Conservation (phyloP, 768 basidiomycete species). For the Coprinellus aureogranulatus region DNA sequence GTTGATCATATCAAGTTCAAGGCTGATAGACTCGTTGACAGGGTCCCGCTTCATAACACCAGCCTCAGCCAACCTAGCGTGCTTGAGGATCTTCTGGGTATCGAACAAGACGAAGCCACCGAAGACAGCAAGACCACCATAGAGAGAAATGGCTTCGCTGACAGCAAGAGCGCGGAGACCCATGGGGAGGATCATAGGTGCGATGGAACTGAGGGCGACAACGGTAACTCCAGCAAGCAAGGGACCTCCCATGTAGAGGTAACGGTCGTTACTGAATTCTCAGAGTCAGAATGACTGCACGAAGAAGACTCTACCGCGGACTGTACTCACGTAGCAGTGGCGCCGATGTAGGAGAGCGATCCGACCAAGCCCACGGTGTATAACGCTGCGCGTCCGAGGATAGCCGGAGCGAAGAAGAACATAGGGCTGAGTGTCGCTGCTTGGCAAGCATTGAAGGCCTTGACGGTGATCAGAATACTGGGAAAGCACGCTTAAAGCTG, state of each 20-base stretch:
- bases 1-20: constrained; percentile 87
- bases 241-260: constrained; percentile 82
- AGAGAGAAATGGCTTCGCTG: constrained; percentile 75
- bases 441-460: constrained; percentile 86
- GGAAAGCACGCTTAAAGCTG: not conserved
- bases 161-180: constrained; percentile 75
- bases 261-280: constrained; percentile 64
- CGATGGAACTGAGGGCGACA: constrained; percentile 81
- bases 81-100: constrained; percentile 80
- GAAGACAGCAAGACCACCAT: constrained; percentile 88
- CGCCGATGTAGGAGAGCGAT: constrained; percentile 81
- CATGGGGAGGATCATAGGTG: constrained; percentile 86
- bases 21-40: constrained; percentile 70
- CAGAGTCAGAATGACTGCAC: not conserved
- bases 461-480: not conserved
- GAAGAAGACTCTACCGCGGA: too few relatives aligned
- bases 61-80: constrained; percentile 70
- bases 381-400: constrained; percentile 81
- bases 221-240: constrained; percentile 87
- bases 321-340: constrained; percentile 76
- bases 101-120: constrained; percentile 85
- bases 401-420: constrained; percentile 85
- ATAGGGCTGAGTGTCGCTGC: constrained; percentile 83
- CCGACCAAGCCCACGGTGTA: constrained; percentile 89
- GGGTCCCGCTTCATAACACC: constrained; percentile 71